These are phyloP conservation scores for Nematodospora anomalae DNA, from an alignment of 1,139 yeast genomes.

Conservation along the genomic window DNA sequence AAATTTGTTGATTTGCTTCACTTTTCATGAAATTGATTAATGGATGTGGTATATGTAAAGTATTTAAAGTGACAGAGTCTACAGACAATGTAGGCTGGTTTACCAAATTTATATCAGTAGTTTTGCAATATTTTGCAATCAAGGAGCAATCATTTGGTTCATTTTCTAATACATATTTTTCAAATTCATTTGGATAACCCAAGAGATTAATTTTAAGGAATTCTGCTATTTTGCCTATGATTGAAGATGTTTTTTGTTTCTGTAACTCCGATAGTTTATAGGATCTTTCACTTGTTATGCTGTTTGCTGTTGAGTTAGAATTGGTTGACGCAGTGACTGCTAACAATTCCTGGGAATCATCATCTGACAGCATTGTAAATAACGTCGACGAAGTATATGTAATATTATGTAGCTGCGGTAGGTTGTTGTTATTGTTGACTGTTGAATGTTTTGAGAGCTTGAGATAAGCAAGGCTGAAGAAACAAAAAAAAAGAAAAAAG, in stretches of 20 bases:
- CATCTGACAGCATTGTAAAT: slow-evolving; percentile 8
- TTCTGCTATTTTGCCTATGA: slow-evolving; percentile 24
- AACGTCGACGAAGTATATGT: no score
- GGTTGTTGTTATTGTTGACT: no score
- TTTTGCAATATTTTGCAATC: slow-evolving; percentile 46
- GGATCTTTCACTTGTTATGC: slow-evolving; percentile 1
- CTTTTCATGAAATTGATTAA: slow-evolving; percentile 47
- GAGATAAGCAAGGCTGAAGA: no score
- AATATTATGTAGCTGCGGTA: no score
- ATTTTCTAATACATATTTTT: slow-evolving; percentile 34
- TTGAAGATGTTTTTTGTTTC: slow-evolving; percentile 21
- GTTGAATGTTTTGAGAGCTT: not conserved
- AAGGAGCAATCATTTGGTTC: slow-evolving; percentile 60
- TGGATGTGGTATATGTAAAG: slow-evolving; percentile 57
- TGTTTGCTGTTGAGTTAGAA: slow-evolving; percentile 2
- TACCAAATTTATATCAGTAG: slow-evolving; percentile 36
- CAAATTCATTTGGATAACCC: slow-evolving; percentile 34
- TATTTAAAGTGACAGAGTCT: slow-evolving; percentile 37
- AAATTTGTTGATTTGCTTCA: slow-evolving; percentile 26
- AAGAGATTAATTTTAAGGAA: slow-evolving; percentile 27
- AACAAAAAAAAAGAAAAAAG: not conserved
- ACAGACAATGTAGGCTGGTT: slow-evolving; percentile 26
- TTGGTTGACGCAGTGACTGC: slow-evolving; percentile 15
- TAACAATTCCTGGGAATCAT: slow-evolving; percentile 17
- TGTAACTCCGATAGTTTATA: slow-evolving; percentile 13